These are phyloP conservation scores for Talaromyces sp. DNA, from an alignment of 2,329 filamentous ascomycete species.

Conservation along the genomic window DNA sequence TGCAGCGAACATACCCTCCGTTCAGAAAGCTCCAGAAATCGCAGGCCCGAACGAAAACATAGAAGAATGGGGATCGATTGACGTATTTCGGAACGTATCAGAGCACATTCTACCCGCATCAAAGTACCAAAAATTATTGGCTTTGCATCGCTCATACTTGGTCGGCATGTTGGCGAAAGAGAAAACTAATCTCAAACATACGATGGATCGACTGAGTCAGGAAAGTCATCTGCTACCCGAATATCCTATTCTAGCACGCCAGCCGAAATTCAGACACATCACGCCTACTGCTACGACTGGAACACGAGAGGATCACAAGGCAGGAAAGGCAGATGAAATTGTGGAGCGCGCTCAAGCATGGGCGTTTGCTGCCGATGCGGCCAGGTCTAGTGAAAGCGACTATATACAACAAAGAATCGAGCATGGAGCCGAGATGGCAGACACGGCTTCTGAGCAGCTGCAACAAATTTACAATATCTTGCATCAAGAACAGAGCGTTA, in stretches of 20 bases:
- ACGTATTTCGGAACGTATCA: constrained; percentile 32
- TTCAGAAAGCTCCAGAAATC: constrained; percentile 20
- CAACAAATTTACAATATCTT: constrained; percentile 32
- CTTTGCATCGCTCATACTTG: constrained; percentile 38
- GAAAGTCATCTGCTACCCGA: constrained; percentile 44
- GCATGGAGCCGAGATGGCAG: constrained; percentile 30
- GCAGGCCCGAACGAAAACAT: constrained; percentile 9
- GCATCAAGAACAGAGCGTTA: constrained; percentile 33
- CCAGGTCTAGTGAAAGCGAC: constrained; percentile 29
- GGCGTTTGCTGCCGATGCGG: constrained; percentile 39
- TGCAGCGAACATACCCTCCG: neutral
- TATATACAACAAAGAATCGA: constrained; percentile 33
- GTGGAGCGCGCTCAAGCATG: constrained; percentile 37
- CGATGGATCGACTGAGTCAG: constrained; percentile 39
- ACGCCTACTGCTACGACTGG: constrained; percentile 23
- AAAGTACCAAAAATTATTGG: constrained; percentile 36
- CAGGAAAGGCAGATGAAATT: constrained; percentile 29
- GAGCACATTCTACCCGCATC: constrained; percentile 34
- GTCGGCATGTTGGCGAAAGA: constrained; percentile 39
- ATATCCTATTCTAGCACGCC: constrained; percentile 36
- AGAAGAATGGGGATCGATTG: constrained; percentile 25
- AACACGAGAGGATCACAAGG: constrained; percentile 14
- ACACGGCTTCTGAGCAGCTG: constrained; percentile 30
- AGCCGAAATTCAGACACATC: constrained; percentile 36
- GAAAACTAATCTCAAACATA: constrained; percentile 33